Conservation (phyloP, 192 early-diverging fungal genomes). For the Coemansia sp. region DNA sequence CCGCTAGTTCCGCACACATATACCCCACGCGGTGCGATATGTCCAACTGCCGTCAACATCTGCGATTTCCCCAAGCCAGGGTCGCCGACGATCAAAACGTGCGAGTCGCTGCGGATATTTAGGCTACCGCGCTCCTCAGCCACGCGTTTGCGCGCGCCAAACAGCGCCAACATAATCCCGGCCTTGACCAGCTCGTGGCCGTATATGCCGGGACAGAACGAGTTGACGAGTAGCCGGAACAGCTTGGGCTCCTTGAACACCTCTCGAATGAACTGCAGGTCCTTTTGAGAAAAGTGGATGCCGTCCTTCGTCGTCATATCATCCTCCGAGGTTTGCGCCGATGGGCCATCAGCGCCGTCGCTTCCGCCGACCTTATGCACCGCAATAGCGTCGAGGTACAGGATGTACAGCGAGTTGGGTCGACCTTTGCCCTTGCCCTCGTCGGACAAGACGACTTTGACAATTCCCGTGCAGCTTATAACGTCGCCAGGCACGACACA, state of each 20-base stretch:
- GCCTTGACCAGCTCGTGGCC: conserved; percentile 88
- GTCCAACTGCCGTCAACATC: conserved; percentile 81
- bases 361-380: conserved; percentile 61
- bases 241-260: conserved; percentile 62
- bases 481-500: conserved; percentile 81
- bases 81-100: conserved; percentile 80
- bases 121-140: conserved; percentile 42
- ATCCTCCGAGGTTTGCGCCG: conserved; percentile 25
- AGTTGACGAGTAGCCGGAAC: conserved; percentile 77
- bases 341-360: conserved; percentile 22
- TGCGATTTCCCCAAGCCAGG: conserved; percentile 88
- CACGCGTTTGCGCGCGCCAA: conserved; percentile 62
- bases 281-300: conserved; percentile 70
- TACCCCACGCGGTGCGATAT: conserved; percentile 79
- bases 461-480: conserved; percentile 72
- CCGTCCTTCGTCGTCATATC: conserved; percentile 63
- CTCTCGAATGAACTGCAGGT: conserved; percentile 72
- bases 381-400: conserved; percentile 74
- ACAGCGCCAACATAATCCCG: conserved; percentile 75
- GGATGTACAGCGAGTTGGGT: conserved; percentile 66
- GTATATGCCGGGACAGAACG: conserved; percentile 79
- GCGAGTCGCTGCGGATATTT: conserved; percentile 68
- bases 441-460: conserved; percentile 71
- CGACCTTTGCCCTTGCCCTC: conserved; percentile 61
- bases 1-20: conserved; percentile 78